Conservation (phyloP, 1,284 basidiomycete genomes). For the Trichosporon ovoides region DNA sequence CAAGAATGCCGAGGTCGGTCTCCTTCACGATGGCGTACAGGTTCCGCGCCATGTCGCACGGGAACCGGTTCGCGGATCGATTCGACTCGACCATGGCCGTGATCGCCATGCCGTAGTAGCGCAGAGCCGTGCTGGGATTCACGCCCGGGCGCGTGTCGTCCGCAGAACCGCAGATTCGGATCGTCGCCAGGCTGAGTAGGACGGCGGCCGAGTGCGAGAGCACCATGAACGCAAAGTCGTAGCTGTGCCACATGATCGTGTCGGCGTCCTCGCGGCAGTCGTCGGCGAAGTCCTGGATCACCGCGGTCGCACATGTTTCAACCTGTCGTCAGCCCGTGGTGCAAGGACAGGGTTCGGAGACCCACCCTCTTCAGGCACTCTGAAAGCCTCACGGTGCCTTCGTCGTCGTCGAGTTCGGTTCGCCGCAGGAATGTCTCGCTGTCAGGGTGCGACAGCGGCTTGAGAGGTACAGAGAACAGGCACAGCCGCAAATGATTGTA, state of each 20-base stretch:
- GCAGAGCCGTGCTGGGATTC: conserved; percentile 16
- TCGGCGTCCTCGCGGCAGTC: conserved; percentile 20
- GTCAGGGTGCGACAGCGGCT: conserved; percentile 18
- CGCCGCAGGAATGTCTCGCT: conserved; percentile 11
- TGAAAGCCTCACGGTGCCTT: background rate
- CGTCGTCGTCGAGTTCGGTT: conserved; percentile 1
- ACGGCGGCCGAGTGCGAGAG: conserved; percentile 20
- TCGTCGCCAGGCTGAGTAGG: conserved; percentile 17
- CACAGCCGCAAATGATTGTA: conserved; percentile 26
- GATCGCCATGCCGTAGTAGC: conserved; percentile 24
- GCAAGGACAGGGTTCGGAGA: too few species aligned
- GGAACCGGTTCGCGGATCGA: conserved; percentile 23
- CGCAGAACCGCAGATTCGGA: conserved; percentile 7
- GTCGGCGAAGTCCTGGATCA: conserved; percentile 24
- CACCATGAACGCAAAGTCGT: conserved; percentile 25
- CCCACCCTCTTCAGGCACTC: conserved; percentile 22
- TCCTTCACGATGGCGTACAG: conserved; percentile 22
- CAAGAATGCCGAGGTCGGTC: conserved; percentile 8
- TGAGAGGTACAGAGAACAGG: conserved; percentile 21
- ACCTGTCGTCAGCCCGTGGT: conserved; percentile 17
- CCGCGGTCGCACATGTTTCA: conserved; percentile 15
- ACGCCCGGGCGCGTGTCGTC: conserved; percentile 1
- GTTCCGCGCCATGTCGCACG: conserved; percentile 26
- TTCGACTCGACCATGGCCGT: conserved; percentile 22
- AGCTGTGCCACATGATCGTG: conserved; percentile 17